These are phyloP conservation scores for Ascochyta koolunga DNA, from an alignment of 2,329 filamentous ascomycete genomes.

Conservation along the genomic window DNA sequence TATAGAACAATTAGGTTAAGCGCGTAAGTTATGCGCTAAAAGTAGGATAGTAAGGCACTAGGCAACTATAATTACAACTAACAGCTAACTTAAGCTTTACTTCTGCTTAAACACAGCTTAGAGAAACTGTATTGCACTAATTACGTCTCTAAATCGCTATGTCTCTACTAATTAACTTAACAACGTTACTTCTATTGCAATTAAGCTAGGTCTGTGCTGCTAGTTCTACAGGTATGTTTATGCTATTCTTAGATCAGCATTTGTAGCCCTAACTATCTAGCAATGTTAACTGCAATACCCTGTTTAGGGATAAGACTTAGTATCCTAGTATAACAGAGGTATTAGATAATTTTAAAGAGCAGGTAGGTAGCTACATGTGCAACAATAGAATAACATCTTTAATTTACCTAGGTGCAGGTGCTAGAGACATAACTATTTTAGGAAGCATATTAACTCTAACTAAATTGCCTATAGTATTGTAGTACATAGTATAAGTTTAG, in stretches of 20 bases:
- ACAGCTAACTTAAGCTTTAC: no score
- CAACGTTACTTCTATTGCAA: conserved; percentile 11
- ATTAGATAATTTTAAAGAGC: no score
- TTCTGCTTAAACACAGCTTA: no score
- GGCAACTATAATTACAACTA: background rate
- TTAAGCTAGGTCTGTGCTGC: no score
- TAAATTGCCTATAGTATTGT: no score
- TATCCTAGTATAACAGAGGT: no score
- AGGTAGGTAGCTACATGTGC: no score
- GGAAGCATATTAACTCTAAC: background rate
- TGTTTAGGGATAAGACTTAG: background rate
- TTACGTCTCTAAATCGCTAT: conserved; percentile 9
- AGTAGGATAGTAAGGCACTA: conserved; percentile 11
- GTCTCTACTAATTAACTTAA: conserved; percentile 10
- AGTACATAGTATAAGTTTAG: no score
- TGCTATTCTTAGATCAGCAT: background rate
- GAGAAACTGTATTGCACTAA: conserved; percentile 11
- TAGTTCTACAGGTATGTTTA: conserved; percentile 11
- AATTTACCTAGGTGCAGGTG: no score
- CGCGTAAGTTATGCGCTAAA: conserved; percentile 13
- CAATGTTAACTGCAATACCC: conserved; percentile 3
- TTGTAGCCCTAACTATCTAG: conserved; percentile 2
- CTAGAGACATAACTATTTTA: background rate
- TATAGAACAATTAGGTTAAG: conserved; percentile 19
- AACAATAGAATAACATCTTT: no score